Conservation (phyloP, 2,329 filamentous ascomycete genomes). For the Chrysoporthe puriensis region DNA sequence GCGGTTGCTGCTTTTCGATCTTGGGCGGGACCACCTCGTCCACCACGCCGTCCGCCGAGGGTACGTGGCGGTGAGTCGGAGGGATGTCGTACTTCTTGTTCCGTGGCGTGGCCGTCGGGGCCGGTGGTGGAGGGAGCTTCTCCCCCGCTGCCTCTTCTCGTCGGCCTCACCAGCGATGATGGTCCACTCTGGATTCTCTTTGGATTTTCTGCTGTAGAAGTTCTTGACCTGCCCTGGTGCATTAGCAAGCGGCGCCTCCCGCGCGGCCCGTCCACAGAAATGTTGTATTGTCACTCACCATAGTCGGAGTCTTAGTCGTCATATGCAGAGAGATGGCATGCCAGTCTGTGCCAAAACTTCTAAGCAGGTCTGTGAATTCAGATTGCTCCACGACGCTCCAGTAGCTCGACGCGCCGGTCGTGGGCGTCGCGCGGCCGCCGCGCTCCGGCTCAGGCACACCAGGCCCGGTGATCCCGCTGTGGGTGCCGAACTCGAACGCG, state of each 20-base stretch:
- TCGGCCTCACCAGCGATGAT: conserved; percentile 64
- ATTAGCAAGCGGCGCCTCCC: conserved; percentile 31
- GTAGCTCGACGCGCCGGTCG: conserved; percentile 73
- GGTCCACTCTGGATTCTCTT: conserved; percentile 66
- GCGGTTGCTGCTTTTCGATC: conserved; percentile 43
- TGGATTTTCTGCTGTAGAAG: conserved; percentile 59
- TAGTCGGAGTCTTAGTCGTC: conserved; percentile 84
- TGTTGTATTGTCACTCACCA: conserved; percentile 57
- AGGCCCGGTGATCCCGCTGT: conserved; percentile 34
- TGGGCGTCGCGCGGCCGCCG: conserved; percentile 44
- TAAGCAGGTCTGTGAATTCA: conserved; percentile 74
- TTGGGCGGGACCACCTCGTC: conserved; percentile 52
- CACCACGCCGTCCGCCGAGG: conserved; percentile 47
- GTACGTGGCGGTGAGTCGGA: conserved; percentile 42
- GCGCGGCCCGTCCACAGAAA: neutral
- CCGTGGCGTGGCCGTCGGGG: conserved; percentile 55
- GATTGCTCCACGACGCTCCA: conserved; percentile 84
- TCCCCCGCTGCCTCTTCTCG: conserved; percentile 59
- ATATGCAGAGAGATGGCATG: conserved; percentile 74
- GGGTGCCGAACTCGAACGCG: conserved; percentile 53
- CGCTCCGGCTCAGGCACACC: conserved; percentile 45
- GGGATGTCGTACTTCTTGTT: conserved; percentile 56
- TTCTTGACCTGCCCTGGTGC: conserved; percentile 63
- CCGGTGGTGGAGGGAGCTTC: conserved; percentile 62
- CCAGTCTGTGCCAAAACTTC: conserved; percentile 81